Conservation (phyloP, 345 rosid species). For the Microcos paniculata region DNA sequence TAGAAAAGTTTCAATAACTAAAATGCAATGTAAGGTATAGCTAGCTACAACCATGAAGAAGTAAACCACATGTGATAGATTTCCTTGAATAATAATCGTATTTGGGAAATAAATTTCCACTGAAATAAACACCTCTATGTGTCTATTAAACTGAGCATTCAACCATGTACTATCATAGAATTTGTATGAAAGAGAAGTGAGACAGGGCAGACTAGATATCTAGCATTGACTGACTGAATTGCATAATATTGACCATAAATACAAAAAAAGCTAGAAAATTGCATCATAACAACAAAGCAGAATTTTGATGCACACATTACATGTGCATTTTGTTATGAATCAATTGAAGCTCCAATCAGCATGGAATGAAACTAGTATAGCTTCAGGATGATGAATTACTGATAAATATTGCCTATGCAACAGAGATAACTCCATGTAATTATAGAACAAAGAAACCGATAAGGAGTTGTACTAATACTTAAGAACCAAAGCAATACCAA, state of each 20-base stretch:
- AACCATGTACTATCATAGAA: neutral
- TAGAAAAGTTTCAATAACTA: neutral
- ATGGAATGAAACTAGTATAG: neutral
- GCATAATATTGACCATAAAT: too few relatives aligned
- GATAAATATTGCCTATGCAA: neutral
- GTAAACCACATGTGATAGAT: neutral
- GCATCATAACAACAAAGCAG: neutral
- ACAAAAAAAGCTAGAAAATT: too few relatives aligned
- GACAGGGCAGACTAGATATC: neutral
- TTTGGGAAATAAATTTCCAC: neutral
- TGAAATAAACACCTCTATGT: neutral
- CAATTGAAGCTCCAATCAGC: neutral
- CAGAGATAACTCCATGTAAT: neutral
- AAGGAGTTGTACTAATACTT: neutral
- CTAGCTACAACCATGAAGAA: neutral
- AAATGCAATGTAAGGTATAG: neutral
- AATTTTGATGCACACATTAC: neutral
- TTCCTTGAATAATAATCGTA: neutral
- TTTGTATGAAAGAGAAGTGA: neutral
- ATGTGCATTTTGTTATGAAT: neutral
- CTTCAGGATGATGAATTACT: neutral
- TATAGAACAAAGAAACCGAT: neutral
- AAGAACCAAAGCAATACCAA: constrained; percentile 49
- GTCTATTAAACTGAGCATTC: neutral
- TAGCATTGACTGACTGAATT: too few relatives aligned